phyloP scores from a whole-genome alignment of 768 basidiomycete species.

The Daedaleopsis nitida region DNA sequence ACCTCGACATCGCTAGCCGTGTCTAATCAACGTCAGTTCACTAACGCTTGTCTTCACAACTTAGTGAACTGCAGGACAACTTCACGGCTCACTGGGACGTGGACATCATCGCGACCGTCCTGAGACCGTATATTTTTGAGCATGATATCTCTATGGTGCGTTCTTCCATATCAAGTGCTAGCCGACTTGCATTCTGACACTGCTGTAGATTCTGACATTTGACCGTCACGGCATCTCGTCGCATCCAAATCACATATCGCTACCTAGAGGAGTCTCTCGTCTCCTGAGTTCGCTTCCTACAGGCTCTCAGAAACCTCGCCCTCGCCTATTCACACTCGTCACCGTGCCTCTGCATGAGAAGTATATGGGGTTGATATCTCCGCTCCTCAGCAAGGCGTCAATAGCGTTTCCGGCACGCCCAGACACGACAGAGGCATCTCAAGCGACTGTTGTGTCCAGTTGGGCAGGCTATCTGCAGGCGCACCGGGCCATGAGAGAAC shows the following conservation, averaged over 20 bases:
- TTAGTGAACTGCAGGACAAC: conserved; percentile 69
- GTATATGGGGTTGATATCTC: conserved; percentile 60
- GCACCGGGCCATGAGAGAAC: conserved; percentile 69
- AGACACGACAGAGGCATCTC: background rate
- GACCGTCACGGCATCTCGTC: conserved; percentile 69
- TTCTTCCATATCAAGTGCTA: conserved; percentile 2
- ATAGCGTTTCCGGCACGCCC: conserved; percentile 26
- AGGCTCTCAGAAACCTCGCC: conserved; percentile 30
- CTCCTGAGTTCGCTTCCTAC: conserved; percentile 34
- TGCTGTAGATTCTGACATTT: conserved; percentile 79
- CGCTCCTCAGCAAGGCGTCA: conserved; percentile 51
- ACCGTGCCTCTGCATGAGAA: conserved; percentile 59
- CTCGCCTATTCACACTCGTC: conserved; percentile 58
- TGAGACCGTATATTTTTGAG: conserved; percentile 58
- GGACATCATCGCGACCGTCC: conserved; percentile 54
- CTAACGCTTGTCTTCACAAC: too few species aligned
- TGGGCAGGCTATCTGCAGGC: conserved; percentile 55
- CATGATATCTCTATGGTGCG: conserved; percentile 64
- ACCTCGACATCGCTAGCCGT: too few species aligned
- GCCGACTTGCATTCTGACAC: background rate
- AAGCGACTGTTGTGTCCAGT: conserved; percentile 57
- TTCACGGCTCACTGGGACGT: conserved; percentile 69
- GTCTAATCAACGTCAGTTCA: too few species aligned
- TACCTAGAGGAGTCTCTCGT: conserved; percentile 56
- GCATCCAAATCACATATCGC: conserved; percentile 84